phyloP scores from a whole-genome alignment of 371 early-diverging fungal genomes.

The Apophysomyces elegans region DNA sequence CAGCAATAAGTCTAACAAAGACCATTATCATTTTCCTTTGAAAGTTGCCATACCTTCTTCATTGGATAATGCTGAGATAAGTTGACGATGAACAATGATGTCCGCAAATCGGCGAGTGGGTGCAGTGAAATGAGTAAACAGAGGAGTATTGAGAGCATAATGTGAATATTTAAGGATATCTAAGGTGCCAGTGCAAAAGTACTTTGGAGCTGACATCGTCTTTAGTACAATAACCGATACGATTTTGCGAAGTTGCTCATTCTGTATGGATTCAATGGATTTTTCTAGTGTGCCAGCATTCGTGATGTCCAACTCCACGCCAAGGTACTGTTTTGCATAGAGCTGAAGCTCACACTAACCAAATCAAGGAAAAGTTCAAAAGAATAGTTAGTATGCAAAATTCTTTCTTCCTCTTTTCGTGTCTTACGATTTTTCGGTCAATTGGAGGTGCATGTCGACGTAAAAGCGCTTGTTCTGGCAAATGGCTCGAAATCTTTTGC shows the following conservation, averaged over 20 bases:
- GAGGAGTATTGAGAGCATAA: slow-evolving; percentile 75
- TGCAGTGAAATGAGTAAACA: slow-evolving; percentile 92
- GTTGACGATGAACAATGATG: slow-evolving; percentile 91
- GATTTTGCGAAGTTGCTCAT: slow-evolving; percentile 50
- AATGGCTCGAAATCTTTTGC: slow-evolving; percentile 72
- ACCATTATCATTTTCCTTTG: not conserved
- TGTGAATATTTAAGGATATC: slow-evolving; percentile 70
- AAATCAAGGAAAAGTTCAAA: not conserved
- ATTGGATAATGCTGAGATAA: slow-evolving; percentile 39
- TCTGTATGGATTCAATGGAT: slow-evolving; percentile 69
- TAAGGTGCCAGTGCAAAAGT: slow-evolving; percentile 83
- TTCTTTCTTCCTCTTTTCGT: not conserved
- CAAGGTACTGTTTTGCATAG: slow-evolving; percentile 54
- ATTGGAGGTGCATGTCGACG: slow-evolving; percentile 72
- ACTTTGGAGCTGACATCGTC: slow-evolving; percentile 84
- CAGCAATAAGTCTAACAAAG: too few relatives aligned
- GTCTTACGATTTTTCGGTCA: slow-evolving; percentile 44
- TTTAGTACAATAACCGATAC: slow-evolving; percentile 69
- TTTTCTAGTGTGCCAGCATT: slow-evolving; percentile 62
- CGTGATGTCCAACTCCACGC: slow-evolving; percentile 51
- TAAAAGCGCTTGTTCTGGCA: slow-evolving; percentile 85
- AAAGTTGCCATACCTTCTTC: slow-evolving; percentile 16
- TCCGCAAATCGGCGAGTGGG: slow-evolving; percentile 96
- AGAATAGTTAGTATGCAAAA: too few relatives aligned
- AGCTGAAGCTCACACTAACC: slow-evolving; percentile 54